A percentile compares a stretch with the other conserved stretches of the same genome.
Conservation (phyloP, 176 grass and related monocot genomes). For the Alloteropsis semialata region DNA sequence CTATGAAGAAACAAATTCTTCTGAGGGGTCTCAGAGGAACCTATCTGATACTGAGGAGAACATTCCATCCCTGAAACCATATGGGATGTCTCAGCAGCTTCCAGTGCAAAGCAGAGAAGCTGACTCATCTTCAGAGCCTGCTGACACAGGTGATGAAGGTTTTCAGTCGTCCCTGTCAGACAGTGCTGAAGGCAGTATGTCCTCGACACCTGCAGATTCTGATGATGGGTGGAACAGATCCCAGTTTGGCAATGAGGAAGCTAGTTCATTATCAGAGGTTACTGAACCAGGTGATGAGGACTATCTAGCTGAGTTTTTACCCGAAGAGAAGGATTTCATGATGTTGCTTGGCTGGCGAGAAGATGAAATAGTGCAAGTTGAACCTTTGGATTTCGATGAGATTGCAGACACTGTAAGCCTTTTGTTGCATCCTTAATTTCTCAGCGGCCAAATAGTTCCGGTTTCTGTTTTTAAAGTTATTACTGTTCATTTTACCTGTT, state of each 20-base stretch:
- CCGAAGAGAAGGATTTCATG: conserved; percentile 54
- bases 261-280: conserved; percentile 42
- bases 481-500: neutral
- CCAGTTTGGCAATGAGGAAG: conserved; percentile 39
- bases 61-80: conserved; percentile 19
- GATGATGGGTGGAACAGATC: conserved; percentile 51
- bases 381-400: conserved; percentile 56
- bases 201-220: conserved; percentile 43
- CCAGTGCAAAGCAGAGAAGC: conserved; percentile 16
- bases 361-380: conserved; percentile 50
- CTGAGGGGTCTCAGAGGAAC: conserved; percentile 40
- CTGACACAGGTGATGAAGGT: conserved; percentile 40
- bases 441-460: neutral
- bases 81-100: conserved; percentile 27
- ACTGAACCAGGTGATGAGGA: conserved; percentile 42
- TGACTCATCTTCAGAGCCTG: conserved; percentile 31
- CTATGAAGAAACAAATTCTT: conserved; percentile 45
- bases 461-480: neutral
- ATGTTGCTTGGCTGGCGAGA: conserved; percentile 58
- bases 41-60: conserved; percentile 45
- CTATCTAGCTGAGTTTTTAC: conserved; percentile 26
- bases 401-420: conserved; percentile 60
- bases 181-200: conserved; percentile 36
- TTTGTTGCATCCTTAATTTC: conserved; percentile 28
- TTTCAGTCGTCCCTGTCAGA: conserved; percentile 26